These are phyloP conservation scores for Cladosporium cucumerinum DNA, from an alignment of 2,329 filamentous ascomycete species.

Conservation along the genomic window DNA sequence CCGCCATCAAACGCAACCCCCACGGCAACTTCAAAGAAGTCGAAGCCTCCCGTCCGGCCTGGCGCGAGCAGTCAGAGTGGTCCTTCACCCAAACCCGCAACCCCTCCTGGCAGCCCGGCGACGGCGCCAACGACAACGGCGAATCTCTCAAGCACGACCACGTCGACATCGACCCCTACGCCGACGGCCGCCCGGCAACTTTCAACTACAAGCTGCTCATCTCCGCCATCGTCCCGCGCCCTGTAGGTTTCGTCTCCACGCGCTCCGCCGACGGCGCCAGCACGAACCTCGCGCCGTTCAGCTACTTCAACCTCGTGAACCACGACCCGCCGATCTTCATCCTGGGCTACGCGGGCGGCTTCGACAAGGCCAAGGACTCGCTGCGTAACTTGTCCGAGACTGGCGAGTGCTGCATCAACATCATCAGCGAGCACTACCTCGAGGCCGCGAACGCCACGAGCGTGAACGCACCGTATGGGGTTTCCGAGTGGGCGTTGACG, in stretches of 20 bases:
- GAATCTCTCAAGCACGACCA: slow-evolving; percentile 56
- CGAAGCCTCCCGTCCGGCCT: slow-evolving; percentile 63
- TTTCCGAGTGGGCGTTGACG: slow-evolving; percentile 74
- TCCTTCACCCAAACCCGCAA: slow-evolving; percentile 61
- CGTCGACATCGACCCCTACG: slow-evolving; percentile 77
- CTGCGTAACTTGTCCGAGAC: slow-evolving; percentile 69
- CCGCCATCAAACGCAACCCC: slow-evolving; percentile 57
- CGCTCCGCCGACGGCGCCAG: slow-evolving; percentile 58
- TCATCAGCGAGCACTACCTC: slow-evolving; percentile 77
- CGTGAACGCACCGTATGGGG: slow-evolving; percentile 73
- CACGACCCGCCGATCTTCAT: slow-evolving; percentile 85
- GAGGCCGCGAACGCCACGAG: slow-evolving; percentile 83
- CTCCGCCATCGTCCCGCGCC: slow-evolving; percentile 75
- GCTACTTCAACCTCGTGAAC: slow-evolving; percentile 77
- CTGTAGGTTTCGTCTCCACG: slow-evolving; percentile 66
- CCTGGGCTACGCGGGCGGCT: slow-evolving; percentile 57
- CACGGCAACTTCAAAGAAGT: slow-evolving; percentile 73
- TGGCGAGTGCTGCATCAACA: slow-evolving; percentile 74
- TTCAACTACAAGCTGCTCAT: slow-evolving; percentile 94
- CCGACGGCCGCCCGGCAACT: slow-evolving; percentile 59
- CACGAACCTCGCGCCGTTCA: slow-evolving; percentile 82
- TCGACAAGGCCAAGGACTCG: slow-evolving; percentile 69
- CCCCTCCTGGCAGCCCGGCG: slow-evolving; percentile 63
- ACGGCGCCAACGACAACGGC: slow-evolving; percentile 60
- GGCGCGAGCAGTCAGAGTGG: slow-evolving; percentile 46